Percentiles rank a stretch among this genome's conserved stretches.
phyloP scores from a whole-genome alignment of 805 yeast species.

The Candida ficus region DNA sequence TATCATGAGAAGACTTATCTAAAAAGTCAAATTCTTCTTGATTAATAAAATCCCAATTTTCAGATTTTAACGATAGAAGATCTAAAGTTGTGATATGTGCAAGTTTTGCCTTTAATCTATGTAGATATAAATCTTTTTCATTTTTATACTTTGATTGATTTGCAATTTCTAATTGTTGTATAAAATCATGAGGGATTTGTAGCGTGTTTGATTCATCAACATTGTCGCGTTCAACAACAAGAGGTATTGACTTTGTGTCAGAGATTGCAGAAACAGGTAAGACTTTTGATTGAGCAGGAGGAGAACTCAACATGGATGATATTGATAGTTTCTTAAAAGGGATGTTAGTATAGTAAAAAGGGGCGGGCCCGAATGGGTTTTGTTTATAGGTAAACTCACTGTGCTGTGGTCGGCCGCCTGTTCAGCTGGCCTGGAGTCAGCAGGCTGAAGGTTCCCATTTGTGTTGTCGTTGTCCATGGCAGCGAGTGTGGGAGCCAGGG shows the following conservation, averaged over 20 bases:
- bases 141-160: constrained; percentile 17
- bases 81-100: constrained; percentile 26
- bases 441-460: background rate
- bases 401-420: background rate
- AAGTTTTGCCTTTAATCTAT: constrained; percentile 19
- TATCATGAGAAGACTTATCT: constrained; percentile 22
- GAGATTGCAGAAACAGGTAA: background rate
- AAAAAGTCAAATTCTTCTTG: constrained; percentile 23
- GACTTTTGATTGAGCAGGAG: constrained; percentile 1
- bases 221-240: background rate
- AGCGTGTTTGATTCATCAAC: background rate
- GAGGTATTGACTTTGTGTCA: background rate
- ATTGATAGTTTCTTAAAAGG: constrained; percentile 3
- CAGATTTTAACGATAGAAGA: constrained; percentile 19
- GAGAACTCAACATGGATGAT: constrained; percentile 4
- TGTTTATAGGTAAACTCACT: background rate
- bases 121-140: constrained; percentile 21
- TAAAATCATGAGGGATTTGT: constrained; percentile 12
- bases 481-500: background rate
- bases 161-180: constrained; percentile 16
- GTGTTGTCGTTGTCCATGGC: background rate
- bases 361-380: background rate
- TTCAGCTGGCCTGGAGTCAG: background rate
- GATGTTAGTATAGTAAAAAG: background rate
- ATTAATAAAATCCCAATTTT: constrained; percentile 24